Conservation (phyloP, 208 protist species). For the Wallacemonas collosoma region DNA sequence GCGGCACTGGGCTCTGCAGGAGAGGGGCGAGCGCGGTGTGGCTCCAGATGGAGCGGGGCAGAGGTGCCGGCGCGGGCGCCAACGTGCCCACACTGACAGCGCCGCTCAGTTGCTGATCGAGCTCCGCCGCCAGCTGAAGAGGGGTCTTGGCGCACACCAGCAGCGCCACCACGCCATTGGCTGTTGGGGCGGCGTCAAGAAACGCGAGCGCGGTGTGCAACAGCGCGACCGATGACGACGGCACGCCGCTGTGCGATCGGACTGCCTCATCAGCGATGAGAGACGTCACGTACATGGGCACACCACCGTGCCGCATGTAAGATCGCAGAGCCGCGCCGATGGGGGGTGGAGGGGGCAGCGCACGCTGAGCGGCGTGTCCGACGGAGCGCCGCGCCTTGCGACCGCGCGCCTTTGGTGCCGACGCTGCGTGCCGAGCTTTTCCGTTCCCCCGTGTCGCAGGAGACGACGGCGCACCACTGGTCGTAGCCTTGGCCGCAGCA, state of each 20-base stretch:
- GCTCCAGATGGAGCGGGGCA: slow-evolving; percentile 41
- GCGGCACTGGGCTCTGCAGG: slow-evolving; percentile 13
- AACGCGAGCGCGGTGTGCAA: slow-evolving; percentile 24
- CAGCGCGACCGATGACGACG: not conserved
- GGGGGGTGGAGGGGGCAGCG: slow-evolving; percentile 27
- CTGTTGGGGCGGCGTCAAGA: slow-evolving; percentile 18
- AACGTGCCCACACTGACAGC: slow-evolving; percentile 17
- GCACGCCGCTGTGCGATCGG: not conserved
- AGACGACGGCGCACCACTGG: not conserved
- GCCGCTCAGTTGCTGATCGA: slow-evolving; percentile 17
- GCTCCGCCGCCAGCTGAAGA: slow-evolving; percentile 54
- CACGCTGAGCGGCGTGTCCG: slow-evolving; percentile 8
- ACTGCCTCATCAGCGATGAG: not conserved
- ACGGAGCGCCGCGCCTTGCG: slow-evolving; percentile 11
- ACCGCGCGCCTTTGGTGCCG: slow-evolving; percentile 10
- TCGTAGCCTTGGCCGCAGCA: not conserved
- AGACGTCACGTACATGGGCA: slow-evolving; percentile 20
- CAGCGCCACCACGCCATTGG: slow-evolving; percentile 38
- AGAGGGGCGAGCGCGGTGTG: not conserved
- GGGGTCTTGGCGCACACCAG: slow-evolving; percentile 58
- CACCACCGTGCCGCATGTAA: slow-evolving; percentile 26
- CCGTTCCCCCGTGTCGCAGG: not conserved
- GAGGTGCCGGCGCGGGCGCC: slow-evolving; percentile 4
- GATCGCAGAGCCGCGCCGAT: slow-evolving; percentile 25
- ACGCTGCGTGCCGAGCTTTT: not conserved